phyloP scores from a whole-genome alignment of 140 eudicot species.

The Anethum foeniculum region DNA sequence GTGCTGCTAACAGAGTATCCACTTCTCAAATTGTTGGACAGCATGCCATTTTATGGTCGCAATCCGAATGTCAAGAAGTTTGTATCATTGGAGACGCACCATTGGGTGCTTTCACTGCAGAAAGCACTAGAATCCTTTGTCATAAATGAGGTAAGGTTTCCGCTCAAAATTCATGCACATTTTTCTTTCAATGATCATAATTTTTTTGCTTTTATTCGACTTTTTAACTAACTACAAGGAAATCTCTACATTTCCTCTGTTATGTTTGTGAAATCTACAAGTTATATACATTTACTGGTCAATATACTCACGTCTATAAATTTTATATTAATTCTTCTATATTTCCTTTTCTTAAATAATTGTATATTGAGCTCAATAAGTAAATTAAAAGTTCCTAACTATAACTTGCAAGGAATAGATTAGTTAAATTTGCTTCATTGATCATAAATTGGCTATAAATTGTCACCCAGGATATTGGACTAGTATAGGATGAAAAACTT shows the following conservation, averaged over 20 bases:
- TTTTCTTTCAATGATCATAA: not conserved
- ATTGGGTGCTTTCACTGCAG: conserved; percentile 73
- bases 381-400: not conserved
- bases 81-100: conserved; percentile 79
- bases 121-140: conserved; percentile 66
- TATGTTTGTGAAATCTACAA: not conserved
- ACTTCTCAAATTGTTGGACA: conserved; percentile 61
- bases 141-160: conserved; percentile 42
- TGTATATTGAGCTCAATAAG: not conserved
- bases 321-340: not conserved
- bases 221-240: not conserved
- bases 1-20: conserved; percentile 73
- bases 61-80: conserved; percentile 47
- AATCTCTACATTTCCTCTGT: not conserved
- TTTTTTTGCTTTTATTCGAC: not conserved
- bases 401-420: not conserved
- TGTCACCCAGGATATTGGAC: not conserved
- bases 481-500: not conserved
- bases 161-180: not conserved
- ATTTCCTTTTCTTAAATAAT: not conserved
- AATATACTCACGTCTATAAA: not conserved
- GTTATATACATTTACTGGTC: not conserved
- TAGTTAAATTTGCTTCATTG: not conserved
- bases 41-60: conserved; percentile 52
- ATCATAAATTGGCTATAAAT: not conserved